Base-by-base conservation (phyloP, 2,329 filamentous ascomycete species). In the Talaromyces atroroseus region DNA sequence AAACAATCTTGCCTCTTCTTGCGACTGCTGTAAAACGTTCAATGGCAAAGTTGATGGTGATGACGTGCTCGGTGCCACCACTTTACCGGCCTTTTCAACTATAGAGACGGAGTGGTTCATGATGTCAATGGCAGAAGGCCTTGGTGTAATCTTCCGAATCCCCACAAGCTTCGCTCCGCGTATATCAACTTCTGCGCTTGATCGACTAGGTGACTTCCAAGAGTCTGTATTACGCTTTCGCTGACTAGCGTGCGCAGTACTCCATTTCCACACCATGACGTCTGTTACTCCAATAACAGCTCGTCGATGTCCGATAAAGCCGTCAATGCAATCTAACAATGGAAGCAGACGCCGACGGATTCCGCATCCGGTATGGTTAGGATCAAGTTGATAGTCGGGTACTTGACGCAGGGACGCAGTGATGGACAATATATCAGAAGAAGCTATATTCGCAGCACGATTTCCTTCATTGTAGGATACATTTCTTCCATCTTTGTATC, bases 331-430 rank as follows among this genome's bases (percentile, higher is more conserved):
- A 38, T 74, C 71, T 5, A 77, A 61, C 2, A 71, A 61, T 2
- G 72, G 70, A 8, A 74, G 63, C 8, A 77, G 62, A 7, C 73
- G 69, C 24, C 72, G 73, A 20, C 73, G 63, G 14, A 76, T 66
- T 3, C 74, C 74, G 57, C 75, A 77, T 34, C 72, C 71, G 2
- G 63, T 63, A 52, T 77, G 75, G 53, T 71, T 70, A 1, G 61
- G 56, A 57, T 76, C 74, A 36, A 77, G 69, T 56, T 76, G 71
- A 58, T 76, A 76, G 34, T 73, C 71, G 2, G 75, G 74, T 49
- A 68, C 73, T 58, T 73, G 66, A 55, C 72, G 73, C 16, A 77
- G 63, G 11, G 68, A 67, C 5, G 68, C 62, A 8, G 76, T 67
- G 34, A 76, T 62, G 7, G 64, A 56, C 11, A 60, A 62, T 21